Evolutionary conservation across 2,329 filamentous ascomycete species (phyloP), one percentile per base, ranked within the genome.

Genomic region (Neonectria faginata): DNA sequence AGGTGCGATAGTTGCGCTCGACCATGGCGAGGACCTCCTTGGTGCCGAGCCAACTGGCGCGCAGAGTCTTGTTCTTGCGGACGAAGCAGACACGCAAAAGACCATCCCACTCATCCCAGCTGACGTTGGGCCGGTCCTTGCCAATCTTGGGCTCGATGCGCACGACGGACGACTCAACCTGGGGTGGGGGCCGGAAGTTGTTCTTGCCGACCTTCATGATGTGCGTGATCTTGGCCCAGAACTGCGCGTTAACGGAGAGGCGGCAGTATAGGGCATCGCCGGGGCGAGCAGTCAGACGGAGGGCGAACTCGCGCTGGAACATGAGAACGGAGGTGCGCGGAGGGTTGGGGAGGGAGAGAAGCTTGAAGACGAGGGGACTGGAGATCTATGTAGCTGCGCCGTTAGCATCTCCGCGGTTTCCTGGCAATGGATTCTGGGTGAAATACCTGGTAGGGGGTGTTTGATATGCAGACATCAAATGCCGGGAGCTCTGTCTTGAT

Each of bases 141-240:
- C 94, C 94, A 41, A 88, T 86, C 82, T 97, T 97, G 22, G 94
- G 94, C 76, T 95, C 92, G 70, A 97, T 91, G 65, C 94, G 88
- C 52, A 97, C 94, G 7, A 97, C 94, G 62, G 91, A 94, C 8
- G 89, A 93, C 80, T 99, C 96, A 62, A 99, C 96, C 75, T 93
- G 88, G 9, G 96, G 96, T 1, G 96, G 95, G 0, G 96, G 96
- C 67, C 93, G 93, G 86, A 98, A 99, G 82, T 98, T 98, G 80
- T 97, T 96, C 80, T 91, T 92, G 69, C 94, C 94, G 50, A 98
- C 95, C 82, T 97, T 97, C 90, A 97, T 93, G 71, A 97, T 89
- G 78, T 86, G 83, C n/a, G 83, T 84, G 73, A 85, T 84, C 65
- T 83, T 84, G 64, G 84, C 92, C 78, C 83, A 97, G 85, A 98